phyloP scores from a whole-genome alignment of 768 basidiomycete species.

The Podaxis sp. region DNA sequence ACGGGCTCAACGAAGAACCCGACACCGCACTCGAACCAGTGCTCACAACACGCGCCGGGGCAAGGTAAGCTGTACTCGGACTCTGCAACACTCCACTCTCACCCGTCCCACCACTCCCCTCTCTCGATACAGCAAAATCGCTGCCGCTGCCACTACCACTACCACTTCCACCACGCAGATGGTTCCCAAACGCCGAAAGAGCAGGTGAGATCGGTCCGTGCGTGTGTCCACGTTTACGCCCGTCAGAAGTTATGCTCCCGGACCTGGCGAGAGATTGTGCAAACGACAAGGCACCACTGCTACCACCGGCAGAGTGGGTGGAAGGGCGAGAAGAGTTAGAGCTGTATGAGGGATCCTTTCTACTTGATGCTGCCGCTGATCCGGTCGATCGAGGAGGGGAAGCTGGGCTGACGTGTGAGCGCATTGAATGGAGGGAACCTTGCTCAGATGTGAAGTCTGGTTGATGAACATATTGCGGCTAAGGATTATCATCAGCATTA shows the following conservation, averaged over 20 bases:
- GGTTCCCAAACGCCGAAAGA: constrained; percentile 47
- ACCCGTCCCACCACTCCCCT: constrained; percentile 8
- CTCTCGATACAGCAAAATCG: background rate
- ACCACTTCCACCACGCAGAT: constrained; percentile 19
- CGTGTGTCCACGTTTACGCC: constrained; percentile 32
- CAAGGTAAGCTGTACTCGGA: constrained; percentile 19
- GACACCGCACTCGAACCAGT: constrained; percentile 3
- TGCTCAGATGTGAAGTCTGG: constrained; percentile 51
- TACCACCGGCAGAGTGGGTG: constrained; percentile 35
- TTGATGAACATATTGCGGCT: constrained; percentile 47
- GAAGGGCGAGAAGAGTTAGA: constrained; percentile 59
- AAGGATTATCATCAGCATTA: constrained; percentile 8
- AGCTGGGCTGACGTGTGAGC: constrained; percentile 49
- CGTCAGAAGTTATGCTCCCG: constrained; percentile 54
- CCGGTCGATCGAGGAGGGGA: constrained; percentile 44
- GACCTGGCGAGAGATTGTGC: constrained; percentile 42
- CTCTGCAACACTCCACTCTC: constrained; percentile 18
- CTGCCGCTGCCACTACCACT: constrained; percentile 12
- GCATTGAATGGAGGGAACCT: constrained; percentile 65
- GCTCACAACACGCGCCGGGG: background rate
- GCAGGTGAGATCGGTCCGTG: constrained; percentile 41
- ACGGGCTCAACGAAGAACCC: constrained; percentile 22
- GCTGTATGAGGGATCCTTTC: constrained; percentile 37
- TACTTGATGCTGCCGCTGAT: constrained; percentile 49
- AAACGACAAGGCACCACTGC: constrained; percentile 31